These are phyloP conservation scores for Myxozyma neotropica DNA, from an alignment of 805 yeast species.

Conservation along the genomic window DNA sequence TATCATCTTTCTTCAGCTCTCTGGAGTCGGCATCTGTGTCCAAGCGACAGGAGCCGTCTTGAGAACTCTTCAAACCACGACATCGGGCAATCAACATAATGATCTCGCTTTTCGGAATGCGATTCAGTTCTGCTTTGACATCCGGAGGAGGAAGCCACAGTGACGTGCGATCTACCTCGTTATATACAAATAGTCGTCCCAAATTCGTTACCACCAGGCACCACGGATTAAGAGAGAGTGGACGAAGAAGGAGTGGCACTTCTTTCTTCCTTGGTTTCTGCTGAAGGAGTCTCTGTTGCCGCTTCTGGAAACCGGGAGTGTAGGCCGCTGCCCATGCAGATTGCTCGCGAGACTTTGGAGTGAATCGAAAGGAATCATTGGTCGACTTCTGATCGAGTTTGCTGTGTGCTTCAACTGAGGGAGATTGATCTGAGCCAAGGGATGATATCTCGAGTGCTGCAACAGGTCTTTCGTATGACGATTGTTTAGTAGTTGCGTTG, in stretches of 20 bases:
- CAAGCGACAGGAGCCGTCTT: constrained; percentile 4
- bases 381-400: no score
- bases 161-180: constrained; percentile 40
- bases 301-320: neutral
- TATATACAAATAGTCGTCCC: constrained; percentile 50
- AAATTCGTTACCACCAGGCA: constrained; percentile 46
- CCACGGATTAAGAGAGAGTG: constrained; percentile 44
- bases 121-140: constrained; percentile 38
- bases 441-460: neutral
- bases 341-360: neutral
- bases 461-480: constrained; percentile 47
- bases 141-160: constrained; percentile 45
- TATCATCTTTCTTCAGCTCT: neutral
- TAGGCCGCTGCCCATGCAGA: constrained; percentile 12
- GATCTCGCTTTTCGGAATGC: constrained; percentile 41
- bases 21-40: neutral
- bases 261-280: constrained; percentile 20
- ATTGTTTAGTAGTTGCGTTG: constrained; percentile 44
- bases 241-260: constrained; percentile 17
- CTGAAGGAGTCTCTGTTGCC: neutral
- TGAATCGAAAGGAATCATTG: no score
- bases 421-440: neutral
- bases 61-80: constrained; percentile 42
- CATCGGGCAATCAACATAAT: constrained; percentile 45
- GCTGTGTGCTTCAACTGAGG: no score